Evolutionary conservation across 2,329 filamentous ascomycete species (phyloP).

Genomic region (Apiospora marii): DNA sequence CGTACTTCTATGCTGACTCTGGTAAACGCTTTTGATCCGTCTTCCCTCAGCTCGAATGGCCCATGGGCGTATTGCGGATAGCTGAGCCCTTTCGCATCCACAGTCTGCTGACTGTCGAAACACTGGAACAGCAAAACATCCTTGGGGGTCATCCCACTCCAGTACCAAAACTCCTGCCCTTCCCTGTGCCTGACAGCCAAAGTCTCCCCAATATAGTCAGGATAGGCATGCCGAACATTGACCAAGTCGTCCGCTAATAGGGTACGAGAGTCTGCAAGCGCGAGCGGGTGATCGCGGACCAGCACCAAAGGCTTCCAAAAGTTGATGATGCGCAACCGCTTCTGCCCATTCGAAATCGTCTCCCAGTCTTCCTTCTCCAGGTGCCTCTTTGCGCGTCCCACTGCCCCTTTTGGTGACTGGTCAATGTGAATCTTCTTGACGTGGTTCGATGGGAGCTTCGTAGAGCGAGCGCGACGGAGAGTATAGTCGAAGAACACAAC

Average conservation of each 20-base stretch:
- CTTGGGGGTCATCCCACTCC: neutral
- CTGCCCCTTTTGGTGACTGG: neutral
- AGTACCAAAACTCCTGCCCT: neutral
- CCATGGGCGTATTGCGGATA: neutral
- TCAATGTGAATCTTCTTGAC: neutral
- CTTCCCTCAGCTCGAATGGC: neutral
- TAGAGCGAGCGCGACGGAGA: neutral
- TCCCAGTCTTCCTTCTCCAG: neutral
- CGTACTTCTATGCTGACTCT: neutral
- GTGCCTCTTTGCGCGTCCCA: neutral
- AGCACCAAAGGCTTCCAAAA: neutral
- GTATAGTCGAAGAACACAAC: neutral
- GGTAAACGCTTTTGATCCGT: neutral
- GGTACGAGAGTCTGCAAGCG: neutral
- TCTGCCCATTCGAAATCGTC: neutral
- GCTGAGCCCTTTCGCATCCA: neutral
- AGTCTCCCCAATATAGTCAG: neutral
- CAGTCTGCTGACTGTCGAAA: neutral
- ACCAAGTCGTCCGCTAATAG: neutral
- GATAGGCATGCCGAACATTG: neutral
- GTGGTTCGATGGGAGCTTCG: neutral
- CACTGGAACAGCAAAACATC: neutral
- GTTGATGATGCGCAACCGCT: neutral
- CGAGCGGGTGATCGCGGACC: neutral
- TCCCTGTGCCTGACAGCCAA: neutral